These are phyloP conservation scores for Skeletonema potamos DNA, from an alignment of 108 stramenopile species.

Conservation along the genomic window DNA sequence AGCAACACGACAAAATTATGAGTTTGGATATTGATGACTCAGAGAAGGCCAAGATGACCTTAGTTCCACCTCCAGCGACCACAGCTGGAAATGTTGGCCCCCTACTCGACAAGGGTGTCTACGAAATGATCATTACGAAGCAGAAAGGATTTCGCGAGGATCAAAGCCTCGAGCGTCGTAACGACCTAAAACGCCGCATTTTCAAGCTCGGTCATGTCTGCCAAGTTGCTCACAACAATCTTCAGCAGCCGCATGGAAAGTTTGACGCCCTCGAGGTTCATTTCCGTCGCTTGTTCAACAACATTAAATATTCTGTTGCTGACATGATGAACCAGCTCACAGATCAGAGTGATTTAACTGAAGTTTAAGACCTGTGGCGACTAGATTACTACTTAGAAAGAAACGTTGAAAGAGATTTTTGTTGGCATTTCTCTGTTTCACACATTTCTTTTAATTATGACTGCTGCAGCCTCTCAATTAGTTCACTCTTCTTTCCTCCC, in stretches of 20 bases:
- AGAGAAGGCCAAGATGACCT: slow-evolving; percentile 76
- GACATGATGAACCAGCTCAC: slow-evolving; percentile 93
- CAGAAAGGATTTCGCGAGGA: slow-evolving; percentile 87
- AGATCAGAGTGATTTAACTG: slow-evolving; percentile 84
- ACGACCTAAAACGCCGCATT: slow-evolving; percentile 88
- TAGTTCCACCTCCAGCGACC: slow-evolving; percentile 57
- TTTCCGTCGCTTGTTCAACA: slow-evolving; percentile 87
- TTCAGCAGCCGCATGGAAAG: slow-evolving; percentile 91
- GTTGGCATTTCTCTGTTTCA: not conserved
- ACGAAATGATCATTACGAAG: slow-evolving; percentile 87
- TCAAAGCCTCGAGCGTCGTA: slow-evolving; percentile 73
- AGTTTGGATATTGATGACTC: slow-evolving; percentile 67
- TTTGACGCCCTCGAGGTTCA: slow-evolving; percentile 74
- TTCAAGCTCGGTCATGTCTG: slow-evolving; percentile 85
- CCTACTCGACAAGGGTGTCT: slow-evolving; percentile 86
- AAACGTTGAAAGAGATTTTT: not conserved
- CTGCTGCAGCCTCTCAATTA: slow-evolving; percentile 70
- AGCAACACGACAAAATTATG: slow-evolving; percentile 60
- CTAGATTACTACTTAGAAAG: not conserved
- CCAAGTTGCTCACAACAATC: slow-evolving; percentile 87
- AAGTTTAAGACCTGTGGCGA: slow-evolving; percentile 48
- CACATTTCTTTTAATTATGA: not conserved
- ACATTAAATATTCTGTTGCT: slow-evolving; percentile 87
- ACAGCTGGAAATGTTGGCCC: slow-evolving; percentile 55
- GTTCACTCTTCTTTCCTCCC: slow-evolving; percentile 81